Evolutionary conservation across 1,284 basidiomycete species (phyloP), one percentile per base, ranked within the genome.

Genomic region (Neonothopanus nambi): DNA sequence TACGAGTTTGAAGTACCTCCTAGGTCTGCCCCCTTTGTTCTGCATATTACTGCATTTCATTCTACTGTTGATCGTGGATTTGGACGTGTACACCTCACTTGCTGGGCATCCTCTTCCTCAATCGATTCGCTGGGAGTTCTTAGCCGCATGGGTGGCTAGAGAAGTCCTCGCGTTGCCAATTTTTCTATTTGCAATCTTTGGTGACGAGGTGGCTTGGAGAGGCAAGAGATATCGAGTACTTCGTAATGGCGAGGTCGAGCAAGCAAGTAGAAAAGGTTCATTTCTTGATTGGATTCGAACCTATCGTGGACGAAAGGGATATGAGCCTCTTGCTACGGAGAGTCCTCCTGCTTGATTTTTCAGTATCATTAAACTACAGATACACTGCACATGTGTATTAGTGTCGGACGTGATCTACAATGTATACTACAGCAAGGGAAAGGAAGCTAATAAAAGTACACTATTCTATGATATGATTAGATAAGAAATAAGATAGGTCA

Each of bases 131-230:
- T 76, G 78, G 75, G 60, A 69, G 43, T 97, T 96, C 66, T 63
- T 93, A 40, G 62, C 73, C 18, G 91, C 92, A 5, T 98, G 93
- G 93, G 66, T 75, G 12, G 72, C 80, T 8, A 79, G 95, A 46
- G 95, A 98, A 69, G 35, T 84, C 17, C 67, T 95, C 51, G 86
- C 95, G 1, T 72, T 97, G 13, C 94, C 94, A 0, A 91, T 97
- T 56, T 98, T 87, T 83, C 48, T 87, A 3, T 74, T 87, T 55
- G 94, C 91, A 4, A 83, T 97, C 55, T 68, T 85, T 44, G 93
- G 94, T 18, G 80, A 83, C 64, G 81, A 84, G 50, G 91, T 98
- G 21, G 75, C 79, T 1, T 98, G 95, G 95, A 80, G 95, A 64
- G 93, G 92, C 2, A 77, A 69, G 63, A 75, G 63, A 57, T 92